phyloP scores from a whole-genome alignment of 2,329 filamentous ascomycete species.

The Cladosporium oxysporum region DNA sequence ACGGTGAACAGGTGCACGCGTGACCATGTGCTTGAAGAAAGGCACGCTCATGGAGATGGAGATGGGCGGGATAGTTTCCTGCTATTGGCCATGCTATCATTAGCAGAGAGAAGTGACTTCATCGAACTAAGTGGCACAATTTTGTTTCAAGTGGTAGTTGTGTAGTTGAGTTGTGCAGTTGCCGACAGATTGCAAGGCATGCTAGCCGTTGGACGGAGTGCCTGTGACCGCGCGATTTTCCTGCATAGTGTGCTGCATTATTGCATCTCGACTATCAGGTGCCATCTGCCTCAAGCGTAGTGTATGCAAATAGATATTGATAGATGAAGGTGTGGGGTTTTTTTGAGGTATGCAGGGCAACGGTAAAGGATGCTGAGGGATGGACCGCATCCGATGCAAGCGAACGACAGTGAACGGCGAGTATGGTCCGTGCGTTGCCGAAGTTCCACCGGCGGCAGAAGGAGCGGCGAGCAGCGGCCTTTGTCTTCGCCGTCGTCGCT shows the following conservation, averaged over 20 bases:
- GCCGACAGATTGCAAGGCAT: not conserved
- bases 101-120: not conserved
- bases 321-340: not conserved
- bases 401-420: not conserved
- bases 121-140: not conserved
- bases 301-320: not conserved
- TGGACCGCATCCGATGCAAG: not conserved
- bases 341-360: not conserved
- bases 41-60: not conserved
- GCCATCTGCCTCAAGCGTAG: not conserved
- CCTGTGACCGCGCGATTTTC: not conserved
- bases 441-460: not conserved
- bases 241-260: not conserved
- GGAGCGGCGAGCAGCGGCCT: not conserved
- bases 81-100: not conserved
- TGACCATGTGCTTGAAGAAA: constrained; percentile 4
- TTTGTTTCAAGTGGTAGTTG: not conserved
- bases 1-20: not conserved
- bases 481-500: not conserved
- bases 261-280: not conserved
- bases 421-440: not conserved
- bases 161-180: not conserved
- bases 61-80: not conserved
- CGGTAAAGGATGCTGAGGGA: not conserved
- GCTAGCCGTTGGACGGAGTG: not conserved